phyloP scores from a whole-genome alignment of 768 basidiomycete species.

The Suillus alpinus region DNA sequence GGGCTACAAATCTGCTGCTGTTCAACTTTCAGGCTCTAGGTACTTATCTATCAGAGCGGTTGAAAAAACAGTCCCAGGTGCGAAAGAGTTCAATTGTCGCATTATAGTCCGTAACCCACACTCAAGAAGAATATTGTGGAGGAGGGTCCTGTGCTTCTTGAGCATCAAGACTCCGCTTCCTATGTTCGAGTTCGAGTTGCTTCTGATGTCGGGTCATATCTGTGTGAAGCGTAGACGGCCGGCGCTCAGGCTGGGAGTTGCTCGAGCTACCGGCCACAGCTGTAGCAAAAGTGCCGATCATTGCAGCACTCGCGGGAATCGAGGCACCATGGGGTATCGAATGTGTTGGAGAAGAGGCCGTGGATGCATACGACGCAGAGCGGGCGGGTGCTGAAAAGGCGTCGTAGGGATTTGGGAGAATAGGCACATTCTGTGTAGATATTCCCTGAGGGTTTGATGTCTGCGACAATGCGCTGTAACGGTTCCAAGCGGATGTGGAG shows the following conservation, averaged over 20 bases:
- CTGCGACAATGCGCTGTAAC: conserved; percentile 6
- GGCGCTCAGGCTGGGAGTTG: neutral
- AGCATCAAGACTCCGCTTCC: conserved; percentile 7
- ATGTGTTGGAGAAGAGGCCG: neutral
- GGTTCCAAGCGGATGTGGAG: conserved; percentile 6
- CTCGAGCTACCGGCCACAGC: conserved; percentile 69
- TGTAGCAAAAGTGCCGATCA: conserved; percentile 63
- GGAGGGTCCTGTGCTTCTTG: conserved; percentile 11
- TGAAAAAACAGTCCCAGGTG: neutral
- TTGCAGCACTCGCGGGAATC: neutral
- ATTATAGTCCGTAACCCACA: neutral
- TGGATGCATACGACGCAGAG: conserved; percentile 1
- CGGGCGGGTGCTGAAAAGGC: conserved; percentile 6
- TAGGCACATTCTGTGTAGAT: neutral
- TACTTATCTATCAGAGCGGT: neutral
- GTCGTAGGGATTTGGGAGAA: conserved; percentile 11
- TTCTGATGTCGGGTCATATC: conserved; percentile 11
- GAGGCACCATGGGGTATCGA: neutral
- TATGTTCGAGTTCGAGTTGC: conserved; percentile 8
- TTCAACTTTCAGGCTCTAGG: neutral
- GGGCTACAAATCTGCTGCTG: neutral
- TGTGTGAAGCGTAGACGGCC: conserved; percentile 7
- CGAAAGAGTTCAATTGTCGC: too few relatives aligned
- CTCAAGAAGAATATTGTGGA: conserved; percentile 7
- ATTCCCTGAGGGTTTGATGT: neutral